Base-by-base conservation (phyloP, 179 eudicot genomes). In the Silene noctiflora region DNA sequence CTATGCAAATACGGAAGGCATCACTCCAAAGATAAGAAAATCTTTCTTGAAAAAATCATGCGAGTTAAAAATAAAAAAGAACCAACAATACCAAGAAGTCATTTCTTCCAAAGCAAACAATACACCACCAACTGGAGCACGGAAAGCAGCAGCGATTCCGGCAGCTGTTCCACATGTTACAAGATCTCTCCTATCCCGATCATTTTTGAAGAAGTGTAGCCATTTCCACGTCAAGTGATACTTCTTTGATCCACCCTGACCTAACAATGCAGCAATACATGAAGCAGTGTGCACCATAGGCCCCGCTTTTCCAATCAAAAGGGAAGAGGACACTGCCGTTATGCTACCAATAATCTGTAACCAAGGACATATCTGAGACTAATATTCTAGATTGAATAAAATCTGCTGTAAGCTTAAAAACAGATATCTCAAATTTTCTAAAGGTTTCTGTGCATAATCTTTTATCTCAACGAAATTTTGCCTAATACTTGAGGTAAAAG, bases 61-160 rank as follows among this genome's bases (percentile, higher is more conserved):
- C 3, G 53, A n/a, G 24, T 19, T 17, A 35, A 6, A 24, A 22
- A 62, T 21, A 24, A 21, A 24, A 62, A 62, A 59, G 17, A n/a
- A 6, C 2, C 16, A 51, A 55, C 51, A 46, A 61, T 92, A 94
- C 97, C 98, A 94, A 75, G 98, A 91, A 69, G 98, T 87, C 98
- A 92, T 90, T 89, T 89, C 97, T 86, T 94, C 98, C 72, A 94
- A 82, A 80, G 98, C 93, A 86, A 92, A 94, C 77, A 94, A 74
- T 72, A 94, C 87, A 73, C 98, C 98, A 75, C 98, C 98, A 82
- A 92, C 95, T 17, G 98, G 98, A 76, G 98, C 87, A 83, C 98
- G 98, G 77, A 92, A 94, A 76, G 97, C 91, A 83, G 96, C 96
- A 71, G 98, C 95, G 55, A 94, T 92, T 75, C 98, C 98, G 72